phyloP scores from a whole-genome alignment of 306 rosid species.

The Gillenia trifoliata region DNA sequence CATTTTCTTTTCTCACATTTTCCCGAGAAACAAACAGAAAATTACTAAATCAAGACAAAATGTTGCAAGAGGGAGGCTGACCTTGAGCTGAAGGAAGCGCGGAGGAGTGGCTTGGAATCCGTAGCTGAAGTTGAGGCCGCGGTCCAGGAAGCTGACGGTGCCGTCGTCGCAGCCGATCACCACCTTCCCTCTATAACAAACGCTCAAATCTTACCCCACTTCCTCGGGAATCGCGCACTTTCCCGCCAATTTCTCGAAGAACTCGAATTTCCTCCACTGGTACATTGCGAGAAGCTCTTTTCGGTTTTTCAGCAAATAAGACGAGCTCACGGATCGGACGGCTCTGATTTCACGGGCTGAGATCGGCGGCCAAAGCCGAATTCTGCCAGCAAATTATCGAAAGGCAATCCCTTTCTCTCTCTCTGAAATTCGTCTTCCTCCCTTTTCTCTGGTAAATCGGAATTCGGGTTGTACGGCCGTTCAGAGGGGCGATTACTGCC shows the following conservation, averaged over 20 bases:
- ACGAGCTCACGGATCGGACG: conserved; percentile 2
- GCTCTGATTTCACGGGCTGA: background rate
- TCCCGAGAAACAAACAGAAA: conserved; percentile 2
- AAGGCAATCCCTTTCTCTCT: background rate
- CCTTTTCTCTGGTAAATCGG: background rate
- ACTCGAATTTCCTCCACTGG: conserved; percentile 98
- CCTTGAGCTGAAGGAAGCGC: conserved; percentile 93
- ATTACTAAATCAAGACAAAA: background rate
- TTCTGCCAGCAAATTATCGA: background rate
- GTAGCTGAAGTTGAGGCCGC: conserved; percentile 79
- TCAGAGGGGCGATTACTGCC: background rate
- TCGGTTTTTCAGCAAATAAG: background rate
- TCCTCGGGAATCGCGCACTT: conserved; percentile 69
- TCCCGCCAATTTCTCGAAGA: conserved; percentile 77
- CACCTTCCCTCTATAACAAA: conserved; percentile 87
- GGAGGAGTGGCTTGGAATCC: conserved; percentile 82
- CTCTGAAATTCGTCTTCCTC: background rate
- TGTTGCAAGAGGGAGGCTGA: conserved; percentile 15
- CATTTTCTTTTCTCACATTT: background rate
- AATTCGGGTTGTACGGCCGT: conserved; percentile 6
- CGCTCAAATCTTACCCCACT: conserved; percentile 72
- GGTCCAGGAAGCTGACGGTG: conserved; percentile 70
- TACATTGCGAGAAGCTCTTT: conserved; percentile 40
- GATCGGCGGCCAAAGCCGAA: conserved; percentile 1
- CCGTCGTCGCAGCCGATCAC: conserved; percentile 88